These are phyloP conservation scores for Bassia scoparia DNA, from an alignment of 148 eudicot species.

Conservation along the genomic window DNA sequence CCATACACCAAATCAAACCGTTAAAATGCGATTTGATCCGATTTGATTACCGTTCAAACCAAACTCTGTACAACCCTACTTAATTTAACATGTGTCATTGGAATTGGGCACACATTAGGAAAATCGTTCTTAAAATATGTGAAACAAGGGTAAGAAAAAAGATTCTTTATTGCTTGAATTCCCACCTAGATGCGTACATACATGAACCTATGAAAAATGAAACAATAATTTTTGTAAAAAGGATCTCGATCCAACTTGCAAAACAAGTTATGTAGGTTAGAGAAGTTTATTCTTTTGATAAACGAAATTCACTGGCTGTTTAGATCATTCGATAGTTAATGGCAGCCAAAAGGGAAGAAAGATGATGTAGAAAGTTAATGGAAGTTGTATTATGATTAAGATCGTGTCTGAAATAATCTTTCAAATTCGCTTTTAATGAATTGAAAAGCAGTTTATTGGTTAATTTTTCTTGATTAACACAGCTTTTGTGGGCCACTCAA, in stretches of 20 bases:
- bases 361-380: constrained; percentile 27
- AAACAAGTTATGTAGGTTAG: constrained; percentile 3
- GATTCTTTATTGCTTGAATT: too few species aligned
- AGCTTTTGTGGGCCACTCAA: constrained; percentile 17
- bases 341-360: constrained; percentile 19
- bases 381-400: constrained; percentile 23
- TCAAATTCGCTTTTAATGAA: constrained; percentile 1
- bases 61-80: too few species aligned
- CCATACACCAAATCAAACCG: too few species aligned
- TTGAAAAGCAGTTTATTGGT: constrained; percentile 13
- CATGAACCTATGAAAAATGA: neutral
- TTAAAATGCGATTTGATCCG: too few species aligned
- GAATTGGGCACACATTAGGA: too few species aligned
- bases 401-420: constrained; percentile 8
- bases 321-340: constrained; percentile 22
- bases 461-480: constrained; percentile 16
- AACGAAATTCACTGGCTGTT: neutral
- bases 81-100: too few species aligned
- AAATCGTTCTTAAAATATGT: too few species aligned
- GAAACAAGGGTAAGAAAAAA: too few species aligned
- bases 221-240: neutral
- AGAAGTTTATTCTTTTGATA: neutral
- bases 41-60: too few species aligned
- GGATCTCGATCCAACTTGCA: constrained; percentile 17
- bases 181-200: too few species aligned